Percentiles rank a stretch among this genome's conserved stretches.
Evolutionary conservation across 352 stramenopile genomes (phyloP).

Genomic region (Globisporangium megalacanthum): DNA sequence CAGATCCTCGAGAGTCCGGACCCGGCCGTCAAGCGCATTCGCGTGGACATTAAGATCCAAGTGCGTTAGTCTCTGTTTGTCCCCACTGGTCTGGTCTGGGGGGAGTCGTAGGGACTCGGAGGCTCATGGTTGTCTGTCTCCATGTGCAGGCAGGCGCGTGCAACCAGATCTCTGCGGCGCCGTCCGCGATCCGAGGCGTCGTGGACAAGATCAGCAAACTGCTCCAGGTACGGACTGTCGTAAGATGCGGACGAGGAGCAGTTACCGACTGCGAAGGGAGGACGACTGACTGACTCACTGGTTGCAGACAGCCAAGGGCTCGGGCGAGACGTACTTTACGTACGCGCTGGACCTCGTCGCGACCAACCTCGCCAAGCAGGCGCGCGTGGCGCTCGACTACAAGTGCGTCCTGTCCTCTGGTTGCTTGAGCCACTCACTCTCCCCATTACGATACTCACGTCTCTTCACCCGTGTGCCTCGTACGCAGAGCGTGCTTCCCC

Average conservation of each 20-base stretch:
- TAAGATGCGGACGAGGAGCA: too few species aligned
- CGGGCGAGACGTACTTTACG: constrained; percentile 58
- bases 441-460: not conserved
- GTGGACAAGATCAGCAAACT: constrained; percentile 67
- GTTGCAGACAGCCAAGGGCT: constrained; percentile 42
- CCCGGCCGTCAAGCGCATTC: constrained; percentile 51
- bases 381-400: constrained; percentile 63
- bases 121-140: not conserved
- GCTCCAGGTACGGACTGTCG: constrained; percentile 28
- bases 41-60: constrained; percentile 65
- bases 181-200: constrained; percentile 53
- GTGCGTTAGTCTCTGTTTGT: constrained; percentile 12
- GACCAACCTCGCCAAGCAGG: constrained; percentile 65
- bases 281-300: not conserved
- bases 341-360: constrained; percentile 69
- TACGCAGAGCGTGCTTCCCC: constrained; percentile 52
- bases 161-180: constrained; percentile 73
- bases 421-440: not conserved
- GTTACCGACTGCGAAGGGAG: not conserved
- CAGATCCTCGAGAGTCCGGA: constrained; percentile 49
- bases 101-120: not conserved
- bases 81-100: not conserved
- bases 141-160: constrained; percentile 52
- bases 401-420: constrained; percentile 33
- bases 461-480: not conserved